Conservation (phyloP, 495 filamentous ascomycete species). For the Alectoria sarmentosa region DNA sequence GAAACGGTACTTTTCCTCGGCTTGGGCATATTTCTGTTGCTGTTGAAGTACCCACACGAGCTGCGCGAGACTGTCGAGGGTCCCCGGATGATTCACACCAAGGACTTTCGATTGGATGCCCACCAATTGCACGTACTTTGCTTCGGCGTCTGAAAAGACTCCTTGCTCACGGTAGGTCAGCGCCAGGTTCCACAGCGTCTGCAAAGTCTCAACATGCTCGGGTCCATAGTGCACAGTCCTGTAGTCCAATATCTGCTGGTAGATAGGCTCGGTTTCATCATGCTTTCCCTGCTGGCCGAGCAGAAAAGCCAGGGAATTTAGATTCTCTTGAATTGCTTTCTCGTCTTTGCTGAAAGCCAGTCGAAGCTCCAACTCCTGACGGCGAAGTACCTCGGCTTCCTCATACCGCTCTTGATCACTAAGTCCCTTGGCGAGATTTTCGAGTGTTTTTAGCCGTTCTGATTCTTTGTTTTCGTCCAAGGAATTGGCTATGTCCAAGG, state of each 20-base stretch:
- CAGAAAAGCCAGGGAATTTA: neutral
- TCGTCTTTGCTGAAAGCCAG: constrained; percentile 15
- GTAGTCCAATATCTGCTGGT: constrained; percentile 14
- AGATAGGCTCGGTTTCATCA: constrained; percentile 20
- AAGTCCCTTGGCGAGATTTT: constrained; percentile 7
- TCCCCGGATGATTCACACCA: constrained; percentile 13
- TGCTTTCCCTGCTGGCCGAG: constrained; percentile 15
- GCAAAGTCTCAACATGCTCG: constrained; percentile 12
- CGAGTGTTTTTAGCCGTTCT: constrained; percentile 6
- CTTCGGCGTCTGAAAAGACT: constrained; percentile 6
- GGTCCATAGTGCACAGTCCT: constrained; percentile 24
- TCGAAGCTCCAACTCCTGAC: constrained; percentile 18
- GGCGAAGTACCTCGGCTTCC: constrained; percentile 21
- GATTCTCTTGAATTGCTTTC: constrained; percentile 4
- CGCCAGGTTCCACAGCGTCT: constrained; percentile 15
- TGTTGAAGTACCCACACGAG: constrained; percentile 18
- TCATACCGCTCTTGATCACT: constrained; percentile 14
- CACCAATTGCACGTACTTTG: neutral
- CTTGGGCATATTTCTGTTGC: constrained; percentile 14
- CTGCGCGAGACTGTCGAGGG: constrained; percentile 12
- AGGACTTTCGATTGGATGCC: neutral
- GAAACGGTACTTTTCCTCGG: constrained; percentile 25
- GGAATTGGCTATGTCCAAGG: constrained; percentile 8
- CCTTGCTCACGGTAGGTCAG: neutral
- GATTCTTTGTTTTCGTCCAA: neutral